A percentile compares a stretch with the other conserved stretches of the same genome.
Evolutionary conservation across 257 asterid species (phyloP).

Genomic region (Petunia secreta): DNA sequence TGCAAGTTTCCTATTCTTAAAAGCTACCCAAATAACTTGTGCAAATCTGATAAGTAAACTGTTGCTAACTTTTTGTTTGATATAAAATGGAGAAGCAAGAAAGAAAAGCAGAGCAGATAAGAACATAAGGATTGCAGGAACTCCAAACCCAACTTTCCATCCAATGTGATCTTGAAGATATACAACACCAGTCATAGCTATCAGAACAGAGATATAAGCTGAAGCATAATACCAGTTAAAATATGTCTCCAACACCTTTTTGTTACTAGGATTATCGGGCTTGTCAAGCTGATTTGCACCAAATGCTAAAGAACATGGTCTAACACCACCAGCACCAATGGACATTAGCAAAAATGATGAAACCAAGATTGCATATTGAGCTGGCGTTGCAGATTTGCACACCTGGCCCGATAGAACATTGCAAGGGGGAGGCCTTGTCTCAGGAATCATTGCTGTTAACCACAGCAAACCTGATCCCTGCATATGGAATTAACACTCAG

Average conservation of each 20-base stretch:
- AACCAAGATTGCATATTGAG: slow-evolving; percentile 42
- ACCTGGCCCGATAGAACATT: slow-evolving; percentile 25
- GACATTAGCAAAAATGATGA: slow-evolving; percentile 60
- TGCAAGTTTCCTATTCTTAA: slow-evolving; percentile 43
- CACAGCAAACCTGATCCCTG: slow-evolving; percentile 62
- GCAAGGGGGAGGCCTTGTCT: slow-evolving; percentile 52
- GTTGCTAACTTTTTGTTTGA: slow-evolving; percentile 37
- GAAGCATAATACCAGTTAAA: slow-evolving; percentile 70
- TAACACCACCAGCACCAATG: slow-evolving; percentile 69
- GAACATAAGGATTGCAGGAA: too few species aligned
- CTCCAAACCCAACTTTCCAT: too few species aligned
- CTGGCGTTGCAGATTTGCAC: slow-evolving; percentile 44
- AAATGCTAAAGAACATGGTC: slow-evolving; percentile 68
- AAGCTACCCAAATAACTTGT: slow-evolving; percentile 50
- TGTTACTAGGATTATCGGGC: slow-evolving; percentile 35
- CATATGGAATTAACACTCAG: too few species aligned
- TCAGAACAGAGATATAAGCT: slow-evolving; percentile 43
- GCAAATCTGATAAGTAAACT: slow-evolving; percentile 50
- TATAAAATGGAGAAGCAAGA: slow-evolving; percentile 49
- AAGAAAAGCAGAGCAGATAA: too few species aligned
- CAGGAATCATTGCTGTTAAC: slow-evolving; percentile 60
- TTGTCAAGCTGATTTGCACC: slow-evolving; percentile 58
- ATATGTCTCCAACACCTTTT: slow-evolving; percentile 50
- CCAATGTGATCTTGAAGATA: too few species aligned
- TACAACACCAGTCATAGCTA: slow-evolving; percentile 58